Evolutionary conservation across 495 filamentous ascomycete genomes (phyloP), one percentile per base, ranked within the genome.

Genomic region (Neurospora sp.): DNA sequence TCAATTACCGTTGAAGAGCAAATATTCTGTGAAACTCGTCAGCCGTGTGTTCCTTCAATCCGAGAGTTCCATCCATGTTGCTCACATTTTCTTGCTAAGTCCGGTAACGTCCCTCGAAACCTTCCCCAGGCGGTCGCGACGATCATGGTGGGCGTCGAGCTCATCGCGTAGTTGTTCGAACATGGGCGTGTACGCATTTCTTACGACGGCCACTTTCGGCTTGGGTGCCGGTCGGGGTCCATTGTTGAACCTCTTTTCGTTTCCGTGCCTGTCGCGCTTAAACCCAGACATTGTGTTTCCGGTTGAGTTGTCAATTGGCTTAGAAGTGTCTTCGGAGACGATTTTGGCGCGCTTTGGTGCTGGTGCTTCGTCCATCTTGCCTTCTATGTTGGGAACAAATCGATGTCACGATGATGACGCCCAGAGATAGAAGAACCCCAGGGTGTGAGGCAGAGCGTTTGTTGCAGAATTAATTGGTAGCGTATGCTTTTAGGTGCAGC

Each of bases 11-110:
- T 83, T 98, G 96, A 21, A 98, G 84, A 4, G 94, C 89, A 83
- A 99, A 98, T 73, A 98, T 98, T 70, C 95, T 97, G 77, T 59
- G 10, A 11, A 70, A 17, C 24, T 39, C 8, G 73, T 77, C 66
- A 73, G 74, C 72, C 28, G 7, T 3, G 39, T 3, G 39, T 69
- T 8, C 15, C 70, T 75, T 45, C 80, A 73, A 71, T 36, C 21
- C 17, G 15, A 17, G 48, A 39, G 24, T 39, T 10, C 8, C 31
- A 34, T 19, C 2, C 24, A 24, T n/a, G 37, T 17, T 5, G 71
- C 84, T 84, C 82, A 97, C 96, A 98, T 96, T 85, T 98, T 98
- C 87, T 99, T 99, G 83, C 94, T 97, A 48, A 93, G 80, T 0
- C 92, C 94, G 9, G 96, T 99, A 74, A 98, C 91, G 83, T 98